Evolutionary conservation across 352 stramenopile species (phyloP).

Genomic region (Thraustotheca clavata): DNA sequence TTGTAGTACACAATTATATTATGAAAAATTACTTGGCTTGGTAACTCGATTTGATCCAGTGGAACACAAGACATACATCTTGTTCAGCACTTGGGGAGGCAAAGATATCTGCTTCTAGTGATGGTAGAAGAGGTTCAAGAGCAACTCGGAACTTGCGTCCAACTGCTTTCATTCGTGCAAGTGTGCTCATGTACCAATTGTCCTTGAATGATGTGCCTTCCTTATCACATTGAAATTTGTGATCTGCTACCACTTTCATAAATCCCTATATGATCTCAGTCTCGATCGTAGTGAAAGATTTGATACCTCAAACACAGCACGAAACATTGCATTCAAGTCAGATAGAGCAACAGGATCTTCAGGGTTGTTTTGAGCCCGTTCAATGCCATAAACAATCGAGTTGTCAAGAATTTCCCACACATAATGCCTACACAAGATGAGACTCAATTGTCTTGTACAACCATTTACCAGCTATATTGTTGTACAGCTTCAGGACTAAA

Average conservation of each 20-base stretch:
- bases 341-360: constrained; percentile 31
- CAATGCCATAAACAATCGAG: constrained; percentile 37
- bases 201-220: constrained; percentile 65
- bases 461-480: constrained; percentile 66
- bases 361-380: not conserved
- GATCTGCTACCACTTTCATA: constrained; percentile 57
- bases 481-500: constrained; percentile 72
- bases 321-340: constrained; percentile 32
- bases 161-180: constrained; percentile 64
- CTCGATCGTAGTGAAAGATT: not conserved
- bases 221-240: constrained; percentile 65
- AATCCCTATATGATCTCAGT: constrained; percentile 53
- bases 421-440: constrained; percentile 34
- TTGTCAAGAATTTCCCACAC: constrained; percentile 76
- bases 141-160: constrained; percentile 46
- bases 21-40: constrained; percentile 13
- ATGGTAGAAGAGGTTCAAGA: constrained; percentile 41
- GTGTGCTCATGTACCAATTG: constrained; percentile 71
- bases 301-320: constrained; percentile 30
- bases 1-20: not conserved
- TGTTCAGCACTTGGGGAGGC: constrained; percentile 40
- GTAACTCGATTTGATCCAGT: constrained; percentile 61
- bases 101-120: constrained; percentile 51
- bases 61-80: constrained; percentile 68
- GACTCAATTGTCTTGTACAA: not conserved